phyloP scores from a whole-genome alignment of 2,329 filamentous ascomycete species.

The Aspergillus japonicus region DNA sequence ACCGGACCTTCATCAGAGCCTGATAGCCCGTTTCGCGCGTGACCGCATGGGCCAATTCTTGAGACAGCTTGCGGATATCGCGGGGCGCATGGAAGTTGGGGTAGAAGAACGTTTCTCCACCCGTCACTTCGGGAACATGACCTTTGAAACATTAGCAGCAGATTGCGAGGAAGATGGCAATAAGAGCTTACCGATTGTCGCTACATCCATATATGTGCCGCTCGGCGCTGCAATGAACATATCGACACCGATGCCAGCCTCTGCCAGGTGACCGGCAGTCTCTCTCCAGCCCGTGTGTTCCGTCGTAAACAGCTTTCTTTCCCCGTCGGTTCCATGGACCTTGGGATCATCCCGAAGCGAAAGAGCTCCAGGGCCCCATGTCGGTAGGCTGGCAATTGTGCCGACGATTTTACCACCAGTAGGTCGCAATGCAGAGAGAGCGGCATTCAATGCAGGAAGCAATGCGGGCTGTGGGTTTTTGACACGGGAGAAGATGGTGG shows the following conservation, averaged over 20 bases:
- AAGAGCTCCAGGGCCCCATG: conserved; percentile 83
- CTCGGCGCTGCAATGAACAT: conserved; percentile 92
- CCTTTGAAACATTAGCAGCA: conserved; percentile 48
- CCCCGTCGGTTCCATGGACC: conserved; percentile 78
- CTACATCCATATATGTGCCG: conserved; percentile 88
- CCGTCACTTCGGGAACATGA: conserved; percentile 82
- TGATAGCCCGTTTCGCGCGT: conserved; percentile 92
- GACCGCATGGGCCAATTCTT: conserved; percentile 82
- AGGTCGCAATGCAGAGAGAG: conserved; percentile 74
- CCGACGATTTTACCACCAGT: conserved; percentile 93
- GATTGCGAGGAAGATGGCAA: neutral
- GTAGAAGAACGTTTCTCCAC: conserved; percentile 94
- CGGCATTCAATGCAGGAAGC: conserved; percentile 78
- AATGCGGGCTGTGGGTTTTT: conserved; percentile 91
- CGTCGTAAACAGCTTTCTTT: conserved; percentile 87
- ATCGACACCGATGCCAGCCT: conserved; percentile 81
- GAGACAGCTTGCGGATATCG: conserved; percentile 77
- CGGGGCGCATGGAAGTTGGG: conserved; percentile 90
- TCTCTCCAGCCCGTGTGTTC: conserved; percentile 89
- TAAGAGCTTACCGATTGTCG: conserved; percentile 70
- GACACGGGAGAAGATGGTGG: conserved; percentile 79
- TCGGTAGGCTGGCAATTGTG: conserved; percentile 82
- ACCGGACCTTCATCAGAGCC: conserved; percentile 96
- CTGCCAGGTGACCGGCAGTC: conserved; percentile 80
- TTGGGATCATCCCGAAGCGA: conserved; percentile 87